phyloP scores from a whole-genome alignment of 2,329 filamentous ascomycete species.

The Paracamarosporium sp. region DNA sequence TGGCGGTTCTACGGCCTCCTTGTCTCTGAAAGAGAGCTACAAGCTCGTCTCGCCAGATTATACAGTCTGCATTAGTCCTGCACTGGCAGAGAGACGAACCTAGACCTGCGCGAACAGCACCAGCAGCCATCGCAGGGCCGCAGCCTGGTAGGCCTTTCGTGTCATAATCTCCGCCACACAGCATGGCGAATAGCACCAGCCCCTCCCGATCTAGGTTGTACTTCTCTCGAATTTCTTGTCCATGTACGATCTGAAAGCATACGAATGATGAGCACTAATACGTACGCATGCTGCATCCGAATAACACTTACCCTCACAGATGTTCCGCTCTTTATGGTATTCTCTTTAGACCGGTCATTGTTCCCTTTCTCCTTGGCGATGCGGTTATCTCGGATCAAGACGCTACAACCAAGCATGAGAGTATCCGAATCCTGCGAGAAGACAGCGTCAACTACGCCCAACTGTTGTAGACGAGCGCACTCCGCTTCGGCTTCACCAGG shows the following conservation, averaged over 20 bases:
- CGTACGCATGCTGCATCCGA: not conserved
- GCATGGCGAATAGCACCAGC: constrained; percentile 49
- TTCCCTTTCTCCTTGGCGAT: constrained; percentile 29
- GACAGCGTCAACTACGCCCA: constrained; percentile 57
- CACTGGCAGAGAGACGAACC: constrained; percentile 36
- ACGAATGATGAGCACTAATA: not conserved
- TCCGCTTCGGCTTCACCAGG: constrained; percentile 58
- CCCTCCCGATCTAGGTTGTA: constrained; percentile 43
- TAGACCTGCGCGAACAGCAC: constrained; percentile 34
- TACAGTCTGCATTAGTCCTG: constrained; percentile 24
- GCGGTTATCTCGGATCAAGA: constrained; percentile 48
- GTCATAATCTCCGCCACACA: constrained; percentile 52
- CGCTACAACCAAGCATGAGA: constrained; percentile 56
- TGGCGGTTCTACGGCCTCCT: constrained; percentile 1
- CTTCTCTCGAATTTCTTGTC: constrained; percentile 31
- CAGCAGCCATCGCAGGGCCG: constrained; percentile 39
- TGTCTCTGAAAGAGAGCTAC: constrained; percentile 12
- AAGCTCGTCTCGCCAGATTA: constrained; percentile 35
- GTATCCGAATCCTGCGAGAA: constrained; percentile 57
- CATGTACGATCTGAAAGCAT: constrained; percentile 31
- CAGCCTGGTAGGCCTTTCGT: constrained; percentile 45
- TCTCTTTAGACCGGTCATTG: constrained; percentile 30
- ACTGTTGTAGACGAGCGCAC: constrained; percentile 53
- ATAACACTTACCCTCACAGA: constrained; percentile 22
- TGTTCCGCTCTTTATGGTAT: constrained; percentile 39